Conservation (phyloP, 768 basidiomycete species). For the Lactarius evosmus region DNA sequence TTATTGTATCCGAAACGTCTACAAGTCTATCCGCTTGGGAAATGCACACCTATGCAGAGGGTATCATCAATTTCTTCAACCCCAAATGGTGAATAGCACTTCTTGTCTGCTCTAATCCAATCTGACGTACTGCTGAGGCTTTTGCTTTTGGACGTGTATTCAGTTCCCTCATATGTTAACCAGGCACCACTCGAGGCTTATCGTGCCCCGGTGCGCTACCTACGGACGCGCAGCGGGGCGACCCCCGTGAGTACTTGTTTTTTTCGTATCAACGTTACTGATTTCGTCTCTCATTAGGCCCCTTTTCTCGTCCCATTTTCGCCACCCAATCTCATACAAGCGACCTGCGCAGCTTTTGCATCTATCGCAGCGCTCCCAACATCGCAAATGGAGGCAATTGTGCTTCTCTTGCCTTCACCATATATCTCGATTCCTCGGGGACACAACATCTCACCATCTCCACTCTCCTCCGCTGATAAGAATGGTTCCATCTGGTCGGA, state of each 20-base stretch:
- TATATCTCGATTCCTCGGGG: slow-evolving; percentile 13
- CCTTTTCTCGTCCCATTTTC: slow-evolving; percentile 21
- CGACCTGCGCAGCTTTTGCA: slow-evolving; percentile 30
- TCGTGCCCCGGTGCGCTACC: slow-evolving; percentile 30
- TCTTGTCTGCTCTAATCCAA: background rate
- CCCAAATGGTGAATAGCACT: slow-evolving; percentile 25
- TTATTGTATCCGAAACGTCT: slow-evolving; percentile 29
- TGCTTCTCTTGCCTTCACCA: slow-evolving; percentile 28
- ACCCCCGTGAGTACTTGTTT: slow-evolving; percentile 12
- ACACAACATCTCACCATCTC: background rate
- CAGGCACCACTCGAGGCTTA: slow-evolving; percentile 16
- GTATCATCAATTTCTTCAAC: slow-evolving; percentile 25
- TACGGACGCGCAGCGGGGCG: slow-evolving; percentile 23
- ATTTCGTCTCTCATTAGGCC: slow-evolving; percentile 11
- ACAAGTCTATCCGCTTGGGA: slow-evolving; percentile 28
- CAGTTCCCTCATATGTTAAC: slow-evolving; percentile 28
- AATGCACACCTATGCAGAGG: slow-evolving; percentile 30
- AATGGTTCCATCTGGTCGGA: slow-evolving; percentile 15
- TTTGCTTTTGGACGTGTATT: slow-evolving; percentile 29
- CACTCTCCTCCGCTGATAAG: background rate
- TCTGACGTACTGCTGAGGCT: slow-evolving; percentile 22
- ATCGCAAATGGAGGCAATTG: slow-evolving; percentile 18
- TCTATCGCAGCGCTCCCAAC: slow-evolving; percentile 23
- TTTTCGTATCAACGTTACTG: background rate
- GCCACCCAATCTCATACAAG: slow-evolving; percentile 32